Base-by-base conservation (phyloP, 768 basidiomycete species). In the Mycena galericulata region DNA sequence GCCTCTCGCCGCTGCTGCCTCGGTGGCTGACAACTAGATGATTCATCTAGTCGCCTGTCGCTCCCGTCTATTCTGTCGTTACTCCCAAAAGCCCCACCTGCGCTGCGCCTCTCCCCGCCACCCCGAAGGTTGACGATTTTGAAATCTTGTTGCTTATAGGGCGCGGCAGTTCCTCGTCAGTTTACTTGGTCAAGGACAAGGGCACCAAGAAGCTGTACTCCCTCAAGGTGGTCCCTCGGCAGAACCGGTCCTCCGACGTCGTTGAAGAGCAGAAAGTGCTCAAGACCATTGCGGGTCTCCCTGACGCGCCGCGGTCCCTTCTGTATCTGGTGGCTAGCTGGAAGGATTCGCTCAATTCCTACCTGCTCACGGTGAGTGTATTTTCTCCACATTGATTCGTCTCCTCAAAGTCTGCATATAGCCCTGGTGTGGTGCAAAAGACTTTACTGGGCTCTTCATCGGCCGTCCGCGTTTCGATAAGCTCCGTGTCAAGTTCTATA, bases 341-440 rank as follows among this genome's bases (percentile, higher is more conserved):
- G 64, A 4, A 36, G 11, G 55, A 65, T 32, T 7, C 26, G 3
- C 24, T 32, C 15, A 30, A 59, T n/a, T n/a, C 18, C 18, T 53
- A 59, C 24, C 7, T 63, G 1, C 50, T 60, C 29, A 66, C 57
- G 0, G 65, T 66, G 20, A 45, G 62, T 27, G 10, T 51, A 54
- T 32, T 46, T 22, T 4, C 26, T 22, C 20, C 10, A 12, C 14
- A 24, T 20, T 46, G 7, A 46, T 22, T 8, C n/a, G 6, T 17
- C 8, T 46, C 49, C 14, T 27, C 9, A 41, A 14, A 47, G n/a
- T n/a, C n/a, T 22, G 11, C 14, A 4, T 12, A 5, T 53, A 45
- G 43, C 43, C 62, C 14, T 64, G 62, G 62, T 64, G 51, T 32
- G 62, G 15, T 6, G 62, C 41, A 1, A 55, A 55, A 14, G 62